These are phyloP conservation scores for Calonectria multiphialidica DNA, from an alignment of 2,329 filamentous ascomycete species.

Conservation along the genomic window DNA sequence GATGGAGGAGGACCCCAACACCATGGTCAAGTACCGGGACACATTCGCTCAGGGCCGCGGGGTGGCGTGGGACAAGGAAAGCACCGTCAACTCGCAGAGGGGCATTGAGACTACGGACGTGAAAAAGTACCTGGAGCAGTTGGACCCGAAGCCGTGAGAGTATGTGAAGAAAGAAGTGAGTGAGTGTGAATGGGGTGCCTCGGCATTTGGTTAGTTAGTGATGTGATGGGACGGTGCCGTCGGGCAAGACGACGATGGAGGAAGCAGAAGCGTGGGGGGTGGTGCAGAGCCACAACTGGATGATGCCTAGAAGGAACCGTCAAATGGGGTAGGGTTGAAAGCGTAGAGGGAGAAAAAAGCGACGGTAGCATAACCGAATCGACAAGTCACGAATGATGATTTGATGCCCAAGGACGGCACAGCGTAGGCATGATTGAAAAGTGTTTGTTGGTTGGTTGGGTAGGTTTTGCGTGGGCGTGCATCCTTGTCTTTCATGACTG, in stretches of 20 bases:
- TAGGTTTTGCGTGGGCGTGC: neutral
- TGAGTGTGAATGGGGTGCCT: neutral
- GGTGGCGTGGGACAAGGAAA: slow-evolving; percentile 67
- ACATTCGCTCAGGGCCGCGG: slow-evolving; percentile 71
- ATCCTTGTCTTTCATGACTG: neutral
- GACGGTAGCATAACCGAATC: slow-evolving; percentile 3
- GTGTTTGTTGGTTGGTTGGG: neutral
- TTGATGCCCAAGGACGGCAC: neutral
- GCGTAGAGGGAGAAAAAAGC: neutral
- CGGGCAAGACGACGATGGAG: neutral
- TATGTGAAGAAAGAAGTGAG: neutral
- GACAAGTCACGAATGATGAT: slow-evolving; percentile 1
- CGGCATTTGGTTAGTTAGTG: neutral
- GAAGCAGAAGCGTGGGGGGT: neutral
- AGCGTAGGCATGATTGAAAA: neutral
- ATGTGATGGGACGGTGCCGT: neutral
- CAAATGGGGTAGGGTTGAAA: neutral
- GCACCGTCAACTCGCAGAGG: slow-evolving; percentile 65
- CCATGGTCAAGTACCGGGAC: slow-evolving; percentile 69
- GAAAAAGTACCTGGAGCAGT: slow-evolving; percentile 50
- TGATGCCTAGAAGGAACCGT: slow-evolving; percentile 7
- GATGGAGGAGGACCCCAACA: slow-evolving; percentile 60
- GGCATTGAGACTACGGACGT: slow-evolving; percentile 60
- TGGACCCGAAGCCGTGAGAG: slow-evolving; percentile 21
- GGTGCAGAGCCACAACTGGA: neutral